Percentiles rank a stretch among this genome's conserved stretches.
Evolutionary conservation across 192 early-diverging fungal species (phyloP).

Genomic region (Haplosporangium gracile): DNA sequence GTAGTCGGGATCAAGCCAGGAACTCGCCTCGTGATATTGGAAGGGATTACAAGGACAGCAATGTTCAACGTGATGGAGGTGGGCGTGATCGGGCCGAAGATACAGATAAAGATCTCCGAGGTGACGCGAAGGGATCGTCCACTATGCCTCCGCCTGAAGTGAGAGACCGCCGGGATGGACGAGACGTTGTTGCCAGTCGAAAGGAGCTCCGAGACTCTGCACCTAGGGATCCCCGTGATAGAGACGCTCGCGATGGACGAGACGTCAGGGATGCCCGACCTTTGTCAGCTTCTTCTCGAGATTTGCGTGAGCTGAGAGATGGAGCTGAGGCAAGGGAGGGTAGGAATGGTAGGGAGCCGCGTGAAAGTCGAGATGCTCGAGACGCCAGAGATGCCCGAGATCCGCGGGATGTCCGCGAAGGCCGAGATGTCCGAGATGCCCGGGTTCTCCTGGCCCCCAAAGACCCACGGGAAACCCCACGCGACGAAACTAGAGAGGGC

Average conservation of each 20-base stretch:
- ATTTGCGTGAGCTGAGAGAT: slow-evolving; percentile 1
- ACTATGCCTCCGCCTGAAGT: neutral
- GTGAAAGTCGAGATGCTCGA: slow-evolving; percentile 6
- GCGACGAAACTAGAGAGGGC: slow-evolving; percentile 11
- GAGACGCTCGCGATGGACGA: slow-evolving; percentile 21
- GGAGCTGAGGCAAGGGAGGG: neutral
- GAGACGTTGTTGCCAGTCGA: slow-evolving; percentile 26
- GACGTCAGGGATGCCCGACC: neutral
- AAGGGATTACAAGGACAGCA: slow-evolving; percentile 12
- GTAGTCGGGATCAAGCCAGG: neutral
- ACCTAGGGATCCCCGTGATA: slow-evolving; percentile 39
- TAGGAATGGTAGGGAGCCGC: slow-evolving; percentile 1
- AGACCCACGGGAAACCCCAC: slow-evolving; percentile 4
- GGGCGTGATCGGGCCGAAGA: slow-evolving; percentile 3
- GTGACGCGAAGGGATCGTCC: neutral
- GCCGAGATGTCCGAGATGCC: neutral
- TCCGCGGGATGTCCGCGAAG: slow-evolving; percentile 10
- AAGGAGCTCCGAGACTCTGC: slow-evolving; percentile 49
- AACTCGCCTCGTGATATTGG: slow-evolving; percentile 7
- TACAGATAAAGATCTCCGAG: slow-evolving; percentile 19
- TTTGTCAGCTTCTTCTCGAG: neutral
- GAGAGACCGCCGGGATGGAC: slow-evolving; percentile 32
- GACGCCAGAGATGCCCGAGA: slow-evolving; percentile 22
- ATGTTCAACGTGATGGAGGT: neutral
- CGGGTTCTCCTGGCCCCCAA: slow-evolving; percentile 7